These are phyloP conservation scores for Kwoniella dendrophila DNA, from an alignment of 768 basidiomycete species.

Conservation along the genomic window DNA sequence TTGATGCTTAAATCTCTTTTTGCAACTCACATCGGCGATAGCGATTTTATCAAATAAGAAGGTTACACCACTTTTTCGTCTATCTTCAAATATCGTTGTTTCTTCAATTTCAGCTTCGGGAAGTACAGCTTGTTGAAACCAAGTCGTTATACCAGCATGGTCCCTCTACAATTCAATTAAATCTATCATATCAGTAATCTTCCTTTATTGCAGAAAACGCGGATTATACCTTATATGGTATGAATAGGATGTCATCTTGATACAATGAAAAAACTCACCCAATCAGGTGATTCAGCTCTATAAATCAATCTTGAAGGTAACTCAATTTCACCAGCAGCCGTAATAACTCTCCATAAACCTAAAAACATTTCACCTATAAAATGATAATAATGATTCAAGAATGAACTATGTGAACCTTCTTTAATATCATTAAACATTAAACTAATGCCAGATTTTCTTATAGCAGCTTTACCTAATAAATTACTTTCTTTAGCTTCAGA, in stretches of 20 bases:
- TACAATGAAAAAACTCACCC: conserved; percentile 17
- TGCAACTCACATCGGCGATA: conserved; percentile 24
- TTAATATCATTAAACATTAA: conserved; percentile 30
- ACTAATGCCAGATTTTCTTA: conserved; percentile 20
- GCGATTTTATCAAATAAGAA: conserved; percentile 29
- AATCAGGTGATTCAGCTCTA: conserved; percentile 19
- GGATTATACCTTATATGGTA: too few relatives aligned
- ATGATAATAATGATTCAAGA: conserved; percentile 36
- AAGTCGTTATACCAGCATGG: conserved; percentile 28
- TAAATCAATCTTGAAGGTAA: conserved; percentile 29
- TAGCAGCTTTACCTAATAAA: conserved; percentile 18
- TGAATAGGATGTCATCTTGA: too few relatives aligned
- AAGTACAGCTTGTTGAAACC: conserved; percentile 34
- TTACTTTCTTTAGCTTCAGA: conserved; percentile 19
- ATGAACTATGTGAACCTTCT: conserved; percentile 14
- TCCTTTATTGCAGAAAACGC: too few relatives aligned
- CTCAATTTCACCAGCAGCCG: conserved; percentile 24
- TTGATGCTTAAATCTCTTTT: neutral
- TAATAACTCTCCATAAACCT: conserved; percentile 24
- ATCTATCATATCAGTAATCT: too few relatives aligned
- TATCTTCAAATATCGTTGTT: conserved; percentile 19
- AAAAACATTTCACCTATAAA: conserved; percentile 35
- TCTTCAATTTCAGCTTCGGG: conserved; percentile 32
- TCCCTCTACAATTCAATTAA: conserved; percentile 11
- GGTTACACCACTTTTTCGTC: conserved; percentile 19